Evolutionary conservation across 78 protist species (phyloP).

Genomic region (Dictyostelium firmibasis): DNA sequence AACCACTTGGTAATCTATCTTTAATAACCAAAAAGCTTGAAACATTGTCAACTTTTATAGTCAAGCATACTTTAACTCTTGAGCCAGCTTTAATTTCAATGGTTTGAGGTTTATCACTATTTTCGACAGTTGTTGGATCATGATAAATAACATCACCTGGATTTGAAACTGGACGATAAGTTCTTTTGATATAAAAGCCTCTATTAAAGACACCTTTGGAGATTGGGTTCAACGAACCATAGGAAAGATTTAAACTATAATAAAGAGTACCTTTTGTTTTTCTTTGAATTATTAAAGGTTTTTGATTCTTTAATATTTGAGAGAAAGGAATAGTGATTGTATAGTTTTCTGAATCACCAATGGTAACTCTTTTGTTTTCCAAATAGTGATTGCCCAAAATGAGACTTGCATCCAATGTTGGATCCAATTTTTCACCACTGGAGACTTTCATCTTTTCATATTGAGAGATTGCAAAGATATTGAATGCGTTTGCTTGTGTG

Average conservation of each 20-base stretch:
- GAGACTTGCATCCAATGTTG: not conserved
- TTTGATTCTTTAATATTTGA: slow-evolving; percentile 43
- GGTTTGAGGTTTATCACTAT: not conserved
- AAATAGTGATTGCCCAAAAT: not conserved
- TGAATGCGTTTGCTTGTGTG: slow-evolving; percentile 24
- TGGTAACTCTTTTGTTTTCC: not conserved
- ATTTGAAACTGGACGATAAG: not conserved
- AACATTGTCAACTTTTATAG: not conserved
- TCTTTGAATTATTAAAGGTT: slow-evolving; percentile 17
- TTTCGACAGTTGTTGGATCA: too few species aligned
- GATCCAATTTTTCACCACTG: not conserved
- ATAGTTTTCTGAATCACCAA: not conserved
- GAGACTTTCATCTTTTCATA: not conserved
- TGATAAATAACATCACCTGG: not conserved
- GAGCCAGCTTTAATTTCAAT: slow-evolving; percentile 34
- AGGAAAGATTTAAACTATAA: slow-evolving; percentile 3
- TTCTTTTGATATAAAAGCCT: slow-evolving; percentile 13
- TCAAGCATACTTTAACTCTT: slow-evolving; percentile 12
- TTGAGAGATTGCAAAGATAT: not conserved
- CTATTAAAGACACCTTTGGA: not conserved
- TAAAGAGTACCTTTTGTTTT: not conserved
- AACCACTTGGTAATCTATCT: slow-evolving; percentile 52
- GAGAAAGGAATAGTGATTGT: slow-evolving; percentile 12
- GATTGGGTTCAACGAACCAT: slow-evolving; percentile 6
- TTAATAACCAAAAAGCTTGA: slow-evolving; percentile 12